Evolutionary conservation across 2,329 filamentous ascomycete genomes (phyloP), one percentile per base, ranked within the genome.

Genomic region (Mollisia scopiformis): DNA sequence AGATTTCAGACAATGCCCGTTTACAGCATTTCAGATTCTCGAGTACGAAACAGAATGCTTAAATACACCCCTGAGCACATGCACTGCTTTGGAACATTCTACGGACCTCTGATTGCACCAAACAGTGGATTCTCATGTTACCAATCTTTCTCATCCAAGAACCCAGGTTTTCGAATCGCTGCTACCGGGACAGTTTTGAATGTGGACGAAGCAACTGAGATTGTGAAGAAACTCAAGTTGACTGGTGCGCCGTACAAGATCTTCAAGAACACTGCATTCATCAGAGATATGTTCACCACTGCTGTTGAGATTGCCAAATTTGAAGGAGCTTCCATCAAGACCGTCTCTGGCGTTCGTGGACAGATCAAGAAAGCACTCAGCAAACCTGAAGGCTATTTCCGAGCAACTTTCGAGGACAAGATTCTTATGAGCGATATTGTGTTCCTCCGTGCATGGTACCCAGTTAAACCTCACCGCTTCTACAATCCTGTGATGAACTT

Each of bases 21-120:
- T 62, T 99, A 97, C 84, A 95, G 90, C 78, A 97, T 95, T 59
- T 95, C 92, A 25, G 95, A 98, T 76, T 96, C 91, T 63, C 87
- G 95, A 69, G 96, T 92, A 27, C 85, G 95, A 65, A 97, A 98
- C 77, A 88, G 95, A 59, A 97, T 99, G 94, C 85, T 99, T 64
- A 99, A 99, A 77, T 99, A 99, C 77, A 97, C 94, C 0, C 96
- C 95, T 0, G 96, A 99, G 80, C 95, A 99, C 74, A 98, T 97
- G 93, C 95, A 98, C 79, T 99, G 96, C 79, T 96, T 96, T 74
- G 95, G 87, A 41, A 97, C 93, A 54, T 93, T 98, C 77, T 98
- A 96, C 72, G 95, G 93, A 0, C 95, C 96, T 0, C 86, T 99
- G 7, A 92, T 97, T 62, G 93, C 95, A 0, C 95, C 96, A 13